Evolutionary conservation across 1,284 basidiomycete genomes (phyloP).

Genomic region (Meripilus lineatus): DNA sequence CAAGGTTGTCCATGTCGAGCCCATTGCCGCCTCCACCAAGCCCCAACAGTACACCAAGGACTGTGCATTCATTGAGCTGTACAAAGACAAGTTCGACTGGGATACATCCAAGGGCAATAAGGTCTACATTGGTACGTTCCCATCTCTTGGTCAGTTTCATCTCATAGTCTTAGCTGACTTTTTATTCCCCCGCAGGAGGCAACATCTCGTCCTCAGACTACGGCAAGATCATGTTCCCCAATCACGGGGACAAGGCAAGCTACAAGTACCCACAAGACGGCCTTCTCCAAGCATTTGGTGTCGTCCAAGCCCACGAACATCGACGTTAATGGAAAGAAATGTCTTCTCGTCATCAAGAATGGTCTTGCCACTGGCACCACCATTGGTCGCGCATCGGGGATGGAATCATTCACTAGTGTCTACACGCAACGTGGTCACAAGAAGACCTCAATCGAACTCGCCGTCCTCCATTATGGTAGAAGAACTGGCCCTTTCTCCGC

Average conservation of each 20-base stretch:
- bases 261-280: slow-evolving; percentile 23
- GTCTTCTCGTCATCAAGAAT: slow-evolving; percentile 22
- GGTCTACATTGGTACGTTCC: slow-evolving; percentile 27
- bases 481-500: slow-evolving; percentile 24
- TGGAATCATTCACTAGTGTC: slow-evolving; percentile 21
- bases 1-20: slow-evolving; percentile 27
- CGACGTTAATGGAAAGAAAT: slow-evolving; percentile 28
- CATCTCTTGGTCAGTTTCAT: slow-evolving; percentile 11
- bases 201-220: slow-evolving; percentile 22
- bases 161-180: slow-evolving; percentile 16
- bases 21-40: slow-evolving; percentile 21
- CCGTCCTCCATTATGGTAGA: slow-evolving; percentile 12
- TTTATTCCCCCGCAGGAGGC: slow-evolving; percentile 17
- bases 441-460: slow-evolving; percentile 15
- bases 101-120: slow-evolving; percentile 29
- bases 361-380: slow-evolving; percentile 18
- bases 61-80: slow-evolving; percentile 29
- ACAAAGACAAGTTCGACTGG: slow-evolving; percentile 25
- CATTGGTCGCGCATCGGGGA: slow-evolving; percentile 24
- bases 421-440: slow-evolving; percentile 14
- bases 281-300: slow-evolving; percentile 23
- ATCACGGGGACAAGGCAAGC: slow-evolving; percentile 16
- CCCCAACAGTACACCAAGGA: slow-evolving; percentile 23
- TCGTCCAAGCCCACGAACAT: slow-evolving; percentile 18
- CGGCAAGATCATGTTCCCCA: slow-evolving; percentile 25